phyloP scores from a whole-genome alignment of 164 flowering plant species.

The Liriodendron chinense region DNA sequence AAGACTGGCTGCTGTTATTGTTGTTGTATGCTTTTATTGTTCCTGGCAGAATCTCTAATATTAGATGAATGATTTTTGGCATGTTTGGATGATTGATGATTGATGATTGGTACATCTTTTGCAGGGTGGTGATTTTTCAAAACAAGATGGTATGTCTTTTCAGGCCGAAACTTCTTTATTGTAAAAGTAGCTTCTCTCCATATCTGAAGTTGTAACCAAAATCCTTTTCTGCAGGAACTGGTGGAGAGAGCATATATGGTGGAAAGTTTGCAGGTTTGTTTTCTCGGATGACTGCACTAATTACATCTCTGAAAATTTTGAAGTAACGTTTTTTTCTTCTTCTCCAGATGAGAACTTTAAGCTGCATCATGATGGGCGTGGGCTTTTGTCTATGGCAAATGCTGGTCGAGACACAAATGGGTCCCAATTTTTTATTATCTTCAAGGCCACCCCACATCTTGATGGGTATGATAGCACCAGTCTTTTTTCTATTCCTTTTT shows the following conservation, averaged over 20 bases:
- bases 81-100: neutral
- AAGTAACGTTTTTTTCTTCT: neutral
- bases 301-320: neutral
- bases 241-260: constrained; percentile 92
- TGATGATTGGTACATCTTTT: neutral
- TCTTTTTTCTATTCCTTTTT: neutral
- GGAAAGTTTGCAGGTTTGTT: constrained; percentile 76
- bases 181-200: neutral
- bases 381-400: constrained; percentile 82
- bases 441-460: constrained; percentile 67
- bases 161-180: neutral
- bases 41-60: neutral
- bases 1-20: constrained; percentile 57
- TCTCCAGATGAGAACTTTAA: constrained; percentile 71
- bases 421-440: constrained; percentile 78
- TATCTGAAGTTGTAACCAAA: neutral
- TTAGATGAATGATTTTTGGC: neutral
- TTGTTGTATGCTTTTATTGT: constrained; percentile 60
- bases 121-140: constrained; percentile 91
- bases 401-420: constrained; percentile 74
- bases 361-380: constrained; percentile 76
- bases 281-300: constrained; percentile 1
- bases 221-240: constrained; percentile 52
- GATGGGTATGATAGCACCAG: constrained; percentile 61
- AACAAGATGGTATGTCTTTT: constrained; percentile 68